Evolutionary conservation across 1,284 basidiomycete genomes (phyloP).

Genomic region (Singerocomus inundabilis): DNA sequence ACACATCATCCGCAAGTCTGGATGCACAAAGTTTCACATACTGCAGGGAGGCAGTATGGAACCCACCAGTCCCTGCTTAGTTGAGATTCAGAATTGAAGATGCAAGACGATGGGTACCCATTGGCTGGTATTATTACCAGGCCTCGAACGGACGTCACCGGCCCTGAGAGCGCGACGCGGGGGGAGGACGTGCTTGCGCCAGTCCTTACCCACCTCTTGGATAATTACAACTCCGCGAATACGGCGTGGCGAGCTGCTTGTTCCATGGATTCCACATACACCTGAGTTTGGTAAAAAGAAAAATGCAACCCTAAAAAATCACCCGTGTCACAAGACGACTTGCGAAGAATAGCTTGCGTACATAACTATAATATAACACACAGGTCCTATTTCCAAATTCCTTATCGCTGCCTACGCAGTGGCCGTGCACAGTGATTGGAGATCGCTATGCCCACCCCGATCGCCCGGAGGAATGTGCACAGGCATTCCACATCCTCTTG

Average conservation of each 20-base stretch:
- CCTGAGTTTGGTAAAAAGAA: background rate
- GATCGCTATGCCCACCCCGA: conserved; percentile 15
- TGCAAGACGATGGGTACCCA: conserved; percentile 10
- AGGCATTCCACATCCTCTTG: background rate
- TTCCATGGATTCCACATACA: conserved; percentile 7
- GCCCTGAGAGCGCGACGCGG: too few relatives aligned
- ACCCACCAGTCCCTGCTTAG: conserved; percentile 18
- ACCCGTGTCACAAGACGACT: background rate
- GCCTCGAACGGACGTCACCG: conserved; percentile 1
- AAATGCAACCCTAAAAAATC: background rate
- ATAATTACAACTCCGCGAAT: conserved; percentile 35
- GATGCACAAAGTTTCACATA: conserved; percentile 25
- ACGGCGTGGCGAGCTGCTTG: conserved; percentile 20
- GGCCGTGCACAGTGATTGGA: conserved; percentile 3
- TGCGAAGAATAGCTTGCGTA: conserved; percentile 8
- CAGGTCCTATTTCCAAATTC: background rate
- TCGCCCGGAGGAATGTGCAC: conserved; percentile 12
- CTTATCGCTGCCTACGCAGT: conserved; percentile 2
- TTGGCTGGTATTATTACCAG: conserved; percentile 33
- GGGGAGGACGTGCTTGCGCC: too few relatives aligned
- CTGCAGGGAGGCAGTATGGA: conserved; percentile 32
- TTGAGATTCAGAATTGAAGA: conserved; percentile 15
- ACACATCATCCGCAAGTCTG: conserved; percentile 17
- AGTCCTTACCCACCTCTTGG: background rate
- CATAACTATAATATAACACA: conserved; percentile 18